Base-by-base conservation (phyloP, 805 yeast species). In the Zygoascus tannicola region DNA sequence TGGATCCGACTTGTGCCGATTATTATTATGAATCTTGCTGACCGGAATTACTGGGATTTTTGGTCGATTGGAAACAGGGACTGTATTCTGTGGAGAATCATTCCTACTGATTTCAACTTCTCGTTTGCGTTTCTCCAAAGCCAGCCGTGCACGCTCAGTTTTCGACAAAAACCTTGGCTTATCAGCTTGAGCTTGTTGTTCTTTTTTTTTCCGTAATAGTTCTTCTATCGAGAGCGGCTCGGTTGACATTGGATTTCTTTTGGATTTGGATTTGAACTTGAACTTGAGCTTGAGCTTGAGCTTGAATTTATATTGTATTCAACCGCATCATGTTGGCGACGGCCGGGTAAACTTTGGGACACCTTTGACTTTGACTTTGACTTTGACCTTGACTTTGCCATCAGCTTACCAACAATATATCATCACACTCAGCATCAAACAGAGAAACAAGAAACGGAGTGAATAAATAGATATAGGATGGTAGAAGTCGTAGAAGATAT, bases 121-220 rank as follows among this genome's bases (percentile, higher is more conserved):
- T 28, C 45, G 52, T 10, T 45, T 38, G n/a, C 42, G 45, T 32
- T 40, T 40, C 18, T 45, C 47, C 41, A 36, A 19, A 3, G 48
- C 50, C 33, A 47, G 21, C 37, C 34, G 42, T 39, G 33, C 49
- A 35, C 81, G 60, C 45, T 72, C 69, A n/a, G 55, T 58, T 52
- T 69, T 73, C 7, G 76, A 62, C 5, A 78, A 52, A 54, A 76
- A 77, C 45, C 55, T 59, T 2, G 74, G 74, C 48, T 62, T 57
- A 5, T 44, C 18, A 7, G 18, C 37, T n/a, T 40, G 41, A 16
- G 46, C 55, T 30, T 55, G 50, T 22, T 49, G 43, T 19, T 47
- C 46, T 33, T 48, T 45, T 39, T 53, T 50, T 44, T 51, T 46
- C 28, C 34, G 38, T 21, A 59, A 36, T 28, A 62, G 41, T 36